Conservation (phyloP, 1,284 basidiomycete species). For the Marasmius sp. region DNA sequence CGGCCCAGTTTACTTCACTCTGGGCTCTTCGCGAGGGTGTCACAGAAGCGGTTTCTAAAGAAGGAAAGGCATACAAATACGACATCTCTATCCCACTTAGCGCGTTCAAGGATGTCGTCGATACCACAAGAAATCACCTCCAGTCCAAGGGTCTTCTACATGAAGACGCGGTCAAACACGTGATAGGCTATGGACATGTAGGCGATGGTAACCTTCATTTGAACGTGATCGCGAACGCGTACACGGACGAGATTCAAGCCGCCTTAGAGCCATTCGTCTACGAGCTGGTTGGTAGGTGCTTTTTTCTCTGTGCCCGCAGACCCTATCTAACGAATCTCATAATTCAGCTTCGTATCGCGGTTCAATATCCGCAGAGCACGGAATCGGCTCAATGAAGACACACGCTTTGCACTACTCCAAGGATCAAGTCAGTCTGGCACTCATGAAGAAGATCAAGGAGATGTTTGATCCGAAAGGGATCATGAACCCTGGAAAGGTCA, state of each 20-base stretch:
- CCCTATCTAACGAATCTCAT: neutral
- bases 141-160: conserved; percentile 72
- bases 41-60: conserved; percentile 91
- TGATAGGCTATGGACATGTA: conserved; percentile 94
- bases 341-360: conserved; percentile 68
- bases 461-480: conserved; percentile 91
- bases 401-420: conserved; percentile 92
- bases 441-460: conserved; percentile 92
- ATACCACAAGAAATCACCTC: conserved; percentile 76
- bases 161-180: conserved; percentile 74
- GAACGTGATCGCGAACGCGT: conserved; percentile 88
- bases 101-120: conserved; percentile 89
- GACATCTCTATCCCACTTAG: conserved; percentile 91
- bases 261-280: conserved; percentile 96
- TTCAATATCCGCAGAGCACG: conserved; percentile 96
- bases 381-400: conserved; percentile 94
- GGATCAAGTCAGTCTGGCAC: conserved; percentile 71
- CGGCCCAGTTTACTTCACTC: conserved; percentile 85
- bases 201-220: conserved; percentile 96
- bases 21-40: conserved; percentile 96
- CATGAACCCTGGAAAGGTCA: conserved; percentile 88
- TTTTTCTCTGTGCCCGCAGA: conserved; percentile 4
- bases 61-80: conserved; percentile 97
- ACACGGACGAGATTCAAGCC: conserved; percentile 81
- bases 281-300: conserved; percentile 78